phyloP scores from a whole-genome alignment of 345 rosid genomes.

The Citrus unshiu region DNA sequence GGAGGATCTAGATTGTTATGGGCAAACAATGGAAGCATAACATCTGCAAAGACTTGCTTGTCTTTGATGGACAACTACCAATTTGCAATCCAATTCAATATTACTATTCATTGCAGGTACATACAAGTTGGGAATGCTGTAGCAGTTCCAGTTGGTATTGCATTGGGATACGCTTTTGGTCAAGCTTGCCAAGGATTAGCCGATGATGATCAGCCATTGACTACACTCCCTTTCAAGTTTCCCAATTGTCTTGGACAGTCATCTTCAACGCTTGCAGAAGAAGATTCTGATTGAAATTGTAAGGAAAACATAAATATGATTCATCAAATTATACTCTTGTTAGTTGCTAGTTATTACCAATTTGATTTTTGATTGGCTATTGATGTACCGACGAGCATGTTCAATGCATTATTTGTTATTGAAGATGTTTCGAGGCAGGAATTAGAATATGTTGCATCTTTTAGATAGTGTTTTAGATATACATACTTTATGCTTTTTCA shows the following conservation, averaged over 20 bases:
- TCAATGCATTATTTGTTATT: background rate
- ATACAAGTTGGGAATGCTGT: too few species aligned
- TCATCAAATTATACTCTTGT: too few species aligned
- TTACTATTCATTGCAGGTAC: too few species aligned
- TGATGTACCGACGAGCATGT: background rate
- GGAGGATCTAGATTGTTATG: background rate
- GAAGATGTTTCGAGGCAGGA: background rate
- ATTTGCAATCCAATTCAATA: too few species aligned
- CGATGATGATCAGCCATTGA: constrained; percentile 29
- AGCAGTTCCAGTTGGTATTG: too few species aligned
- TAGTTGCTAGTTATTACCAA: background rate
- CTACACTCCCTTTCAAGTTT: constrained; percentile 22
- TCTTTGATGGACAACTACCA: background rate
- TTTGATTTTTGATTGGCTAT: background rate
- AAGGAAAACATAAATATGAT: background rate
- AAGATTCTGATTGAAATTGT: background rate
- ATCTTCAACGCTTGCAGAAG: background rate
- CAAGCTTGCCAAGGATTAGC: constrained; percentile 24
- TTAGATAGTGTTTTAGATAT: background rate
- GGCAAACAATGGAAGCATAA: background rate
- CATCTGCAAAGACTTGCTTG: background rate
- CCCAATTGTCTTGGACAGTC: constrained; percentile 17
- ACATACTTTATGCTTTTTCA: background rate
- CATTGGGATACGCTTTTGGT: too few species aligned
- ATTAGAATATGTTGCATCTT: background rate